Evolutionary conservation across 2,329 filamentous ascomycete genomes (phyloP), one percentile per base, ranked within the genome.

Genomic region (Clonostachys rosea): DNA sequence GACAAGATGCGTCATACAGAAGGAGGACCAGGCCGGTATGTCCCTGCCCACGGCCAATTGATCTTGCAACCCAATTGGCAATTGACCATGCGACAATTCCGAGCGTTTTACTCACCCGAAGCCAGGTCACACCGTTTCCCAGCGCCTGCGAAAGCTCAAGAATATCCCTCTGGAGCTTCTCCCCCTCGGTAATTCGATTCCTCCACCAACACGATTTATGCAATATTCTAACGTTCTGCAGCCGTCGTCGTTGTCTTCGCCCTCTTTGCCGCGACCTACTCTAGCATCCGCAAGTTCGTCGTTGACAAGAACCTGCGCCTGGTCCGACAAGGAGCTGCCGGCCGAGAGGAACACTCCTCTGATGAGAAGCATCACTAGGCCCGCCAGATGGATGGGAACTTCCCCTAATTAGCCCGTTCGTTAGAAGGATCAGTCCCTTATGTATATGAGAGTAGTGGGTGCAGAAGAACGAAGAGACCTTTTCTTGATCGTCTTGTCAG

Each of bases 261-360:
- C 63, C 67, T 97, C 56, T 70, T 76, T 64, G 90, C 90, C 59
- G 94, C 88, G 60, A 68, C 76, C 66, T 97, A 95, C 81, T 94
- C 91, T 50, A 75, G 87, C 72, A 65, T 70, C 65, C 84, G 86
- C 67, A 96, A 97, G 76, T 82, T 99, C 65, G 67, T 82, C 53
- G 83, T 86, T 59, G 94, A 99, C 79, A 92, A 92, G 81, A 95
- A 87, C 61, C 87, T 99, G 61, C 90, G 94, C 66, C 83, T 97
- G 59, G 76, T 76, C 68, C 86, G 91, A 65, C 84, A 89, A 71
- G 75, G 76, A 53, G 65, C 67, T 47, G 64, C 67, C 49, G 70
- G 69, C 45, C 59, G 60, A 43, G 24, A 30, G 24, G 24, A 30
- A 30, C 24, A 30, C 24, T 60, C 61, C 56, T 71, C 65, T 40